Percentiles rank a stretch among this genome's conserved stretches.
Evolutionary conservation across 805 yeast genomes (phyloP).

Genomic region (Kuraishia molischiana): DNA sequence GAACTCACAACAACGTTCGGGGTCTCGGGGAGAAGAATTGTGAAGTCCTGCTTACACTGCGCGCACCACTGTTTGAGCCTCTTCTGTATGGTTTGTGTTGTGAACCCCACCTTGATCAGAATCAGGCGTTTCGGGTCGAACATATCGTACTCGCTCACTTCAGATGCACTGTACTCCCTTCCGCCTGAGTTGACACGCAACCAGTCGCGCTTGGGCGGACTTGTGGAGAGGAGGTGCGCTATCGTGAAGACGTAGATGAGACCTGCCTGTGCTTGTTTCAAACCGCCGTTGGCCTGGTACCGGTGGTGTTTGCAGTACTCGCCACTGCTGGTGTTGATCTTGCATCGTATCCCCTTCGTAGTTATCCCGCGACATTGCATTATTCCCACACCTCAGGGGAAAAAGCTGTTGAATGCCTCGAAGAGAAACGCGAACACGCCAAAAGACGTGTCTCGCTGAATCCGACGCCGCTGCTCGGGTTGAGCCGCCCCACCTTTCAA

Average conservation of each 20-base stretch:
- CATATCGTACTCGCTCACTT: slow-evolving; percentile 17
- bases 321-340: slow-evolving; percentile 13
- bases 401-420: no score
- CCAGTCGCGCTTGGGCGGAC: slow-evolving; percentile 22
- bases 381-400: no score
- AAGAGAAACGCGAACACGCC: no score
- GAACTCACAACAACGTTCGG: slow-evolving; percentile 10
- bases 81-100: slow-evolving; percentile 31
- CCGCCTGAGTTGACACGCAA: slow-evolving; percentile 25
- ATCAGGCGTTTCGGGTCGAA: slow-evolving; percentile 28
- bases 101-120: slow-evolving; percentile 44
- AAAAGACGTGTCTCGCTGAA: no score
- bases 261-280: slow-evolving; percentile 18
- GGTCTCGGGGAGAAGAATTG: slow-evolving; percentile 24
- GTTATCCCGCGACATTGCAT: slow-evolving; percentile 33
- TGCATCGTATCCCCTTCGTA: slow-evolving; percentile 28
- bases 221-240: slow-evolving; percentile 21
- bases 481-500: no score
- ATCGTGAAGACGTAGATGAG: slow-evolving; percentile 42
- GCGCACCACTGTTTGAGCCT: slow-evolving; percentile 43
- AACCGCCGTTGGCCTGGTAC: slow-evolving; percentile 19
- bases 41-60: slow-evolving; percentile 37
- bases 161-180: slow-evolving; percentile 6
- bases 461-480: no score
- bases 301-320: slow-evolving; percentile 20